Base-by-base conservation (phyloP, 352 stramenopile genomes). In the Phytophthora constricta region DNA sequence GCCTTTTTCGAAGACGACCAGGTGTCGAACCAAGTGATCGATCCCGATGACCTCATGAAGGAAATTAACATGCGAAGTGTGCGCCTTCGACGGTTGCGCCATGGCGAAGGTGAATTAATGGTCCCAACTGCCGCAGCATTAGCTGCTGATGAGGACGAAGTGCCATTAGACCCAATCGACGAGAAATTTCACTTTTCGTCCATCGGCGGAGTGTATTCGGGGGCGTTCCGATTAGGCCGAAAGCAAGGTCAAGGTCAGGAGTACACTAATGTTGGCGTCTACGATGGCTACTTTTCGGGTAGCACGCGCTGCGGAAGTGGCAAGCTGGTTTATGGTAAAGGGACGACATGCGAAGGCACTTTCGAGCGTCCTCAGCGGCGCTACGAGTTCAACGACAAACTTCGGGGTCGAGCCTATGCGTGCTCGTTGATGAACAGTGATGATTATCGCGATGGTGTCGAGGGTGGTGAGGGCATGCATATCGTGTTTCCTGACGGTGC, bases 1-100 rank as follows among this genome's bases (percentile, higher is more conserved):
- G 82, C 79, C 17, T 90, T 87, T 28, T 60, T 86, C 1, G 78
- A 91, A 43, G 84, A 85, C n/a, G 77, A 88, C 17, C 63, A 92
- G 39, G 49, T 84, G 5, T 62, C 78, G n/a, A 75, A 79, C 50
- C 62, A 82, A 39, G 62, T 76, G 17, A 68, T 88, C 50, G 82
- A 75, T n/a, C 66, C 70, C 0, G 69, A 83, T 9, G 83, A 89
- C 20, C 58, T 87, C 5, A 34, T 65, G 8, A 85, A 79, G 48
- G 81, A 90, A 58, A 57, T 90, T 27, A 90, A 92, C 58, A 90
- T 90, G 84, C 65, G 84, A 37, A 77, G 70, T 0, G 78, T 92
- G 28, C 78, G 80, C 17, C 65, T 90, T 33, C 70, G 72, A 17
- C 76, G 84, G 2, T 53, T 92, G 42, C 82, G 82, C 16, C 84